These are phyloP conservation scores for Collybia sp. DNA, from an alignment of 768 basidiomycete species.

Conservation along the genomic window DNA sequence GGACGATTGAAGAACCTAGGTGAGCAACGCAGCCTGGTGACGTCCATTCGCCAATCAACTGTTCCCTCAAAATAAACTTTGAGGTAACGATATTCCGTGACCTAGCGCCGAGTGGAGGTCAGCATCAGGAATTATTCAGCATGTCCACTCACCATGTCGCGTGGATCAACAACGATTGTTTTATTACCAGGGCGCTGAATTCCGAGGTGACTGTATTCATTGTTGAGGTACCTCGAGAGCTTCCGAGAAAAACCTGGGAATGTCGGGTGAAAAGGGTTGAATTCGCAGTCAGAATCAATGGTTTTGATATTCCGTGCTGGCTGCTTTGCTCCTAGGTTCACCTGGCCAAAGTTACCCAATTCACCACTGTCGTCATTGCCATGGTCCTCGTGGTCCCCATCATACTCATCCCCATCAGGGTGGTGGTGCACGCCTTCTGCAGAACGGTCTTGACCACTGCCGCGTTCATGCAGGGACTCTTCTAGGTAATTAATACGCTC, in stretches of 20 bases:
- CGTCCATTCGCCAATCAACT: constrained; percentile 16
- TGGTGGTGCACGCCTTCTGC: not conserved
- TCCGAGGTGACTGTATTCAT: constrained; percentile 3
- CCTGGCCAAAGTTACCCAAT: no score
- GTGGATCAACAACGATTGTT: not conserved
- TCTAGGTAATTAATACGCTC: constrained; percentile 5
- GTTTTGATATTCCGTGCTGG: not conserved
- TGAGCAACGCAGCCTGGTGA: constrained; percentile 19
- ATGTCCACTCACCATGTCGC: not conserved
- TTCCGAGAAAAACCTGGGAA: constrained; percentile 6
- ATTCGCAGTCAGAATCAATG: not conserved
- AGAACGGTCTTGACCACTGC: not conserved
- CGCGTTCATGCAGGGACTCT: not conserved
- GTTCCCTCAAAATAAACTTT: constrained; percentile 18
- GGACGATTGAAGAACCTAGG: constrained; percentile 15
- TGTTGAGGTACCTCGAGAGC: constrained; percentile 8
- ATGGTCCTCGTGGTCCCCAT: not conserved
- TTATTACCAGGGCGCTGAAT: not conserved
- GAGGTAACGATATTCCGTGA: constrained; percentile 16
- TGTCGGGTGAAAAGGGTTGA: not conserved
- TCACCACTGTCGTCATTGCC: not conserved
- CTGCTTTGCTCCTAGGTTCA: not conserved
- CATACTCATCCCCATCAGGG: constrained; percentile 2
- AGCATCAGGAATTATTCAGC: not conserved
- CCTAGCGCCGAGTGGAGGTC: constrained; percentile 3